Evolutionary conservation across 225 moss, liverwort and hornwort species (phyloP).

Genomic region (Sphagnum contortum): DNA sequence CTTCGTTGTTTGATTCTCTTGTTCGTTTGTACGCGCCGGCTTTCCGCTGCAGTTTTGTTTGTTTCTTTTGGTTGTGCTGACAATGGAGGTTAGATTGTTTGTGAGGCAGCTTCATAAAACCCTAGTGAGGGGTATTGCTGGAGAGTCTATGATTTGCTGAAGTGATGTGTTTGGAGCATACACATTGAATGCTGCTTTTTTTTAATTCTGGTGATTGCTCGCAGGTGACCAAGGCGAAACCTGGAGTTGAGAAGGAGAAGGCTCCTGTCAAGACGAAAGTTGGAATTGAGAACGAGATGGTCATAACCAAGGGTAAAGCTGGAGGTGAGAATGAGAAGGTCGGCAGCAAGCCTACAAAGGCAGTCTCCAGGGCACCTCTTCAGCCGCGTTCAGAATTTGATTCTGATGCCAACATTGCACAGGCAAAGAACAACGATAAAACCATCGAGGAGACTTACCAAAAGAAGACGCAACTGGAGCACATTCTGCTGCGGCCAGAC

Average conservation of each 20-base stretch:
- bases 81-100: too few relatives aligned
- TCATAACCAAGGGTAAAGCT: too few relatives aligned
- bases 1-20: too few relatives aligned
- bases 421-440: slow-evolving; percentile 19
- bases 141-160: too few relatives aligned
- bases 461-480: slow-evolving; percentile 96
- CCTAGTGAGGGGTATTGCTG: too few relatives aligned
- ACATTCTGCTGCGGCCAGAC: slow-evolving; percentile 88
- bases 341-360: slow-evolving; percentile 7
- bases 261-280: background rate
- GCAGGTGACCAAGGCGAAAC: slow-evolving; percentile 39
- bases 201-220: background rate
- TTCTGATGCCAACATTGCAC: slow-evolving; percentile 22
- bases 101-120: too few relatives aligned
- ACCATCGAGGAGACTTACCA: slow-evolving; percentile 88
- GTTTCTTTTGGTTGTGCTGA: too few relatives aligned
- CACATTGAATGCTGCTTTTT: background rate
- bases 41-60: too few relatives aligned
- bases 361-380: slow-evolving; percentile 27
- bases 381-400: slow-evolving; percentile 44
- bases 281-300: too few relatives aligned
- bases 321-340: too few relatives aligned
- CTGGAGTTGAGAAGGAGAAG: slow-evolving; percentile 22
- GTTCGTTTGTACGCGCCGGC: too few relatives aligned
- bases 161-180: too few relatives aligned